Evolutionary conservation across 768 basidiomycete species (phyloP), one percentile per base, ranked within the genome.

Genomic region (Dendrothele bispora): DNA sequence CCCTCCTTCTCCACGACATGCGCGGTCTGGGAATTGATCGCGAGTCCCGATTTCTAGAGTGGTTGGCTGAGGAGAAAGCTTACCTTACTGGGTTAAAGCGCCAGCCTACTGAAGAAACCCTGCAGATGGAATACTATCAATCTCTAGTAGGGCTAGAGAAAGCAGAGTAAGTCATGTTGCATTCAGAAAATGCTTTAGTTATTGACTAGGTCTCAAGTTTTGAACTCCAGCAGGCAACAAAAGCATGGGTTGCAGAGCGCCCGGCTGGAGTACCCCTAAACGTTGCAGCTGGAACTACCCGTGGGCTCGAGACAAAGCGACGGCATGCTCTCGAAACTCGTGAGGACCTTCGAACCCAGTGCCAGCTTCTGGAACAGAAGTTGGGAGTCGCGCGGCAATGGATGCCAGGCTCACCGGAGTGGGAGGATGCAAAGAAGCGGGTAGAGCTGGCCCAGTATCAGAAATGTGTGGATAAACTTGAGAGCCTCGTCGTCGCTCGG

Each of bases 111-210:
- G 51, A 51, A 12, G 57, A 56, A 39, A 52, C 46, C 1, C 4
- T 53, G 39, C 43, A 48, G 29, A 54, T 51, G 52, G 55, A 56
- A 20, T 55, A 51, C 37, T 46, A 41, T 29, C 37, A 54, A 21
- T 49, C 46, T 20, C 45, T 54, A n/a, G 51, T 55, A 5, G 41
- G 42, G 15, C 43, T 51, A 2, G 20, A 24, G 12, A 46, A 50
- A 7, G 34, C 26, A 7, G 39, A 47, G 49, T 50, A 27, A 7
- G 44, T 24, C 4, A 5, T 25, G 30, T 15, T 18, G 18, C 20
- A 47, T n/a, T n/a, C n/a, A n/a, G n/a, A 12, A 4, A 15, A 38
- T 12, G 10, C n/a, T n/a, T 10, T 18, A n/a, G 22, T 11, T n/a
- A 8, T 21, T 6, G 39, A 24, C n/a, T 22, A 25, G 15, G 10